Evolutionary conservation across 305 asterid genomes (phyloP).

Genomic region (Solanum chacoense): DNA sequence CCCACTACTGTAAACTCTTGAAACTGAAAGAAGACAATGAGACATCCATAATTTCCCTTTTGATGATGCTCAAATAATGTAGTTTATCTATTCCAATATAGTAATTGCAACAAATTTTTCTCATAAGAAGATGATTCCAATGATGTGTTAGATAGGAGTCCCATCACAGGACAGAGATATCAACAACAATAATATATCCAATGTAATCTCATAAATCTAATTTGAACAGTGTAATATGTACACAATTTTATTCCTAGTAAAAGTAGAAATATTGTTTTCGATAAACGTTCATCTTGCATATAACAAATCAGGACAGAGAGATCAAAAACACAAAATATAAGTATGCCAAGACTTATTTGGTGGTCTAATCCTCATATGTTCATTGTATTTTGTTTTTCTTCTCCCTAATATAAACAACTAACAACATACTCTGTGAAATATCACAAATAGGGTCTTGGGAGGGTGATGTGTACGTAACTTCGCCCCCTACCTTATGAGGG

Average conservation of each 20-base stretch:
- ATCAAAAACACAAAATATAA: neutral
- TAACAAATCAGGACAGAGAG: neutral
- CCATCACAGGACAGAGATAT: neutral
- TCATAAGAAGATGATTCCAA: neutral
- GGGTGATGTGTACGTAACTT: neutral
- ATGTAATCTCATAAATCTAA: neutral
- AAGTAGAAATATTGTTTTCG: accelerated
- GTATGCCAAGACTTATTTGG: neutral
- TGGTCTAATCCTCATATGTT: neutral
- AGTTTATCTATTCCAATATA: neutral
- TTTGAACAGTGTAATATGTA: neutral
- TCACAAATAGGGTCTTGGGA: neutral
- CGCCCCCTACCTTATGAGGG: neutral
- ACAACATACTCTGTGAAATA: neutral
- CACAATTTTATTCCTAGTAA: neutral
- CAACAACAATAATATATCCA: neutral
- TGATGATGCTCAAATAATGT: neutral
- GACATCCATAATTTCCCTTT: neutral
- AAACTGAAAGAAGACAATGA: neutral
- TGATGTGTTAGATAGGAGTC: neutral
- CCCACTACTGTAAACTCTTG: neutral
- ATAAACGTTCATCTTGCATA: neutral
- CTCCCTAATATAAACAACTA: neutral
- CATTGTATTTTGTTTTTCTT: neutral
- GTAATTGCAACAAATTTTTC: neutral